Base-by-base conservation (phyloP, 1,139 yeast species). In the Candida buenavistaensis region DNA sequence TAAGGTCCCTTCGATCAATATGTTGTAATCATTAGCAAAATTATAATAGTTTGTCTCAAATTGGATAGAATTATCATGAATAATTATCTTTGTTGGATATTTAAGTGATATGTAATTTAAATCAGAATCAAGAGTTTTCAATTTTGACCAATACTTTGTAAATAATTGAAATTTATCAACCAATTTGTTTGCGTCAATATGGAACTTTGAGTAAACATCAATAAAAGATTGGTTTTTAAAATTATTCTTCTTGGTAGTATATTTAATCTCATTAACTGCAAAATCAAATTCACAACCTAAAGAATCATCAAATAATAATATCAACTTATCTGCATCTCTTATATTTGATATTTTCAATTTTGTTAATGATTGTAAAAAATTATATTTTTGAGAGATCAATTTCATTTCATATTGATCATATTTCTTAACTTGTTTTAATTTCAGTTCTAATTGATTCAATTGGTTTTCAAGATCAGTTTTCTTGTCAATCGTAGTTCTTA, bases 101-200 rank as follows among this genome's bases (percentile, higher is more conserved):
- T 53, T 58, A 21, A 62, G 43, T 3, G 63, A 53, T 4, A 63
- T 43, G 28, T 50, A 52, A 48, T 52, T 55, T 4, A 66, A 41
- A 22, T 57, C 64, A 4, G 35, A 16, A 42, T 66, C 72, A 4
- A 67, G 34, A 13, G 37, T 33, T 21, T 43, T 45, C 13, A 61
- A 44, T 14, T 36, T 36, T 2, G 33, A 30, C 60, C 68, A 65
- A 14, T 41, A 29, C 2, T 33, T 36, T 12, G 39, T 39, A 36
- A 63, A 52, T 7, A 34, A 33, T 7, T 36, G 36, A 28, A 58
- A 50, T 11, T 41, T 37, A 23, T 48, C 47, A 10, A 40, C 19
- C n/a, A 40, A 33, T 6, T 29, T 30, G 2, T 15, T 24, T n/a
- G 3, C 22, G n/a, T 28, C 26, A 9, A 26, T 26, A 8, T 28